Evolutionary conservation across 345 rosid genomes (phyloP), one percentile per base, ranked within the genome.

Genomic region (Bruguiera parviflora): DNA sequence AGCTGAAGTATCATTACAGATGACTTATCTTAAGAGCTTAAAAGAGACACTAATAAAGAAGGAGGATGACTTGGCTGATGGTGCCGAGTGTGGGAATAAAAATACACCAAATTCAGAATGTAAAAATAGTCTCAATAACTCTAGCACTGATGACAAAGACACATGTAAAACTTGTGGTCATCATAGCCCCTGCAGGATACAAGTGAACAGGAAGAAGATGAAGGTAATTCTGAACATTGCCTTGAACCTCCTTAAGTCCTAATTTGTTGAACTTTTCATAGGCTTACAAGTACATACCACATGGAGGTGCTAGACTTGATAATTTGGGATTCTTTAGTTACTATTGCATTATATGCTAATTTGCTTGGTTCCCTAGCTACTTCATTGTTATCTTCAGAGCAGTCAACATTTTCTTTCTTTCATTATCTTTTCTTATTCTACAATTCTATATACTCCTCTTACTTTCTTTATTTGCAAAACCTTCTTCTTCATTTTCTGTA

Each of bases 161-260:
- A 64, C 49, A 10, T 63, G 39, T 31, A 78, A 79, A 73, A 74
- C 79, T 75, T 82, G 85, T 29, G 69, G 80, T 65, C 75, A 35
- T 81, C 79, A 73, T 24, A 81, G 71, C 65, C 69, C 89, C 21
- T 46, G 66, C 7, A 69, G 78, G 66, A 88, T 75, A 58, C 89
- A 77, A 81, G 67, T 74, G 62, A 88, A 58, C 62, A 70, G 91
- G 63, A 95, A 92, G 81, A 95, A 90, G 83, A 78, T 86, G 73
- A 85, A 82, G 86, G 93, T 74, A 62, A 71, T 47, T 37, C 15
- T 39, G 25, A 9, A 31, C 21, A 43, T 29, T 62, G 59, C 8
- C 28, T 21, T 6, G 29, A 55, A 63, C 61, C 27, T 5, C 31
- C 37, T 19, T 11, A 2, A n/a, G 35, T 37, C 31, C 28, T 60